Conservation (phyloP, 2,329 filamentous ascomycete genomes). For the Arthroderma sp. region DNA sequence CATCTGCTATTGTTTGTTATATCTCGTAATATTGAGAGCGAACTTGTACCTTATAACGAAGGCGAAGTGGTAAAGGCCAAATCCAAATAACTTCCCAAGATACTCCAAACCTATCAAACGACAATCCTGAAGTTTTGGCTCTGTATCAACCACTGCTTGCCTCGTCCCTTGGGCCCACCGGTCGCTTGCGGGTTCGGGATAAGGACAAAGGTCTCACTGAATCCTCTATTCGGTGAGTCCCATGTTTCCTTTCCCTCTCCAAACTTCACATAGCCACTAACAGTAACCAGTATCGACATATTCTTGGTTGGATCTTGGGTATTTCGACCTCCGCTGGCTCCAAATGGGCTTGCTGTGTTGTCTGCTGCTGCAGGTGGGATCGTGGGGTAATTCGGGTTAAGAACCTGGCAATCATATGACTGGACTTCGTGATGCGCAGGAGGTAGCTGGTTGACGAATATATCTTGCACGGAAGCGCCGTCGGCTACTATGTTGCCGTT, state of each 20-base stretch:
- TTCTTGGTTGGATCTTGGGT: conserved; percentile 40
- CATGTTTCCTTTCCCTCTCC: conserved; percentile 42
- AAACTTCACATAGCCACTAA: conserved; percentile 60
- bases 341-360: conserved; percentile 30
- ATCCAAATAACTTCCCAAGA: background rate
- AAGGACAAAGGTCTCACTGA: conserved; percentile 69
- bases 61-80: background rate
- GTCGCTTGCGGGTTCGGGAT: conserved; percentile 53
- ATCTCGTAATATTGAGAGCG: background rate
- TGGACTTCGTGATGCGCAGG: conserved; percentile 59
- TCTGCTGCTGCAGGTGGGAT: conserved; percentile 25
- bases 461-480: conserved; percentile 52
- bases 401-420: conserved; percentile 62
- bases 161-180: conserved; percentile 43
- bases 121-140: conserved; percentile 58
- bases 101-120: conserved; percentile 25
- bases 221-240: conserved; percentile 54
- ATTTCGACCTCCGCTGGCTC: background rate
- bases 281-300: conserved; percentile 59
- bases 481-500: conserved; percentile 59
- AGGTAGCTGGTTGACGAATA: conserved; percentile 56
- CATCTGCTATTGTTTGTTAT: background rate
- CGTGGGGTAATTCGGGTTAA: conserved; percentile 58
- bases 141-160: conserved; percentile 52
- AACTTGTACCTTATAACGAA: background rate